phyloP scores from a whole-genome alignment of 2,329 filamentous ascomycete genomes.

The Rhytidhysteron rufulum region DNA sequence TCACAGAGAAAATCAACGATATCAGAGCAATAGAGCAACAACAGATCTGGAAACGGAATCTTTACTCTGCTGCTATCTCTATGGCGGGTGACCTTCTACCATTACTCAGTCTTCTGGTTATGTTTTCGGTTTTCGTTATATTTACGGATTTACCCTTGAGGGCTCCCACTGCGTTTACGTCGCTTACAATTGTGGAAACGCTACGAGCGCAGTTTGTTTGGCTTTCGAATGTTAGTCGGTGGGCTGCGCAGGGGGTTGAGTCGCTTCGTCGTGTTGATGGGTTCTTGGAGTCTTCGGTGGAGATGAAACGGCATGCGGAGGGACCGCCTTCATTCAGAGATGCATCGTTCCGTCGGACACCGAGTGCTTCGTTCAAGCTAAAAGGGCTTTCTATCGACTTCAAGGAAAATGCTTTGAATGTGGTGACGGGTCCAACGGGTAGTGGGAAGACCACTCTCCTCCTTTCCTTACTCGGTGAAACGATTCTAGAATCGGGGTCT shows the following conservation, averaged over 20 bases:
- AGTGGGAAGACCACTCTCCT: not conserved
- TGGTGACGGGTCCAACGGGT: not conserved
- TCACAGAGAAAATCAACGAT: constrained; percentile 49
- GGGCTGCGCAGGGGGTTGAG: constrained; percentile 42
- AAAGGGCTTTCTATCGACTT: not conserved
- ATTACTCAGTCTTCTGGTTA: constrained; percentile 50
- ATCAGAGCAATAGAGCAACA: constrained; percentile 52
- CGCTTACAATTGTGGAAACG: constrained; percentile 51
- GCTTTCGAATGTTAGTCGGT: constrained; percentile 44
- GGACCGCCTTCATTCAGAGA: constrained; percentile 48
- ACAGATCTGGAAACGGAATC: constrained; percentile 51
- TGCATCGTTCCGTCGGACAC: constrained; percentile 50
- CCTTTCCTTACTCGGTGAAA: not conserved
- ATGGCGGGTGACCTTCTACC: constrained; percentile 53
- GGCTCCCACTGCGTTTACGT: constrained; percentile 57
- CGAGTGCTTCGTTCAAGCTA: constrained; percentile 10
- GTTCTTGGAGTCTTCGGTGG: constrained; percentile 52
- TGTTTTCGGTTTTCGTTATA: constrained; percentile 52
- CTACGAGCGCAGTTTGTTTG: constrained; percentile 52
- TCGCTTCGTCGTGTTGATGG: constrained; percentile 53
- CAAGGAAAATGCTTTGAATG: not conserved
- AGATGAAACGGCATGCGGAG: constrained; percentile 46
- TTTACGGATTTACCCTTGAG: constrained; percentile 48
- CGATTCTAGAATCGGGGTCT: not conserved
- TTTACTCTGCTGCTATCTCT: constrained; percentile 41